These are phyloP conservation scores for Botrytis medusae DNA, from an alignment of 2,329 filamentous ascomycete species.

Conservation along the genomic window DNA sequence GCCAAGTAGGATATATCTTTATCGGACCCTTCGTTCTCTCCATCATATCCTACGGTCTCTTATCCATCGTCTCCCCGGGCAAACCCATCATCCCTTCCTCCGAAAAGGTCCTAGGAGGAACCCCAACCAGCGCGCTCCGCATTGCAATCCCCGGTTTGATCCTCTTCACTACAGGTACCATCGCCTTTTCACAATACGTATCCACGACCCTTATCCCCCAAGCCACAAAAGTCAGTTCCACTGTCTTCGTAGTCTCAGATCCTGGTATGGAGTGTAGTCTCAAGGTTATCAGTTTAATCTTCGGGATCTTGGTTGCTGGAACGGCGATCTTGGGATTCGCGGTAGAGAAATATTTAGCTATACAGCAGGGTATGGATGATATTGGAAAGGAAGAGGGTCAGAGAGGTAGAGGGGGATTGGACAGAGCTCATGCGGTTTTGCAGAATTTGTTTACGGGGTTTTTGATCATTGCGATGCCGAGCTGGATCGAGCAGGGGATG, in stretches of 20 bases:
- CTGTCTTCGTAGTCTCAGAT: neutral
- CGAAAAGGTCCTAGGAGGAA: neutral
- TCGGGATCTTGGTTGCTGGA: neutral
- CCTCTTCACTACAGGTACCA: neutral
- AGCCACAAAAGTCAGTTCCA: neutral
- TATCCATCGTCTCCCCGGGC: constrained; percentile 20
- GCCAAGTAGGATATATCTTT: constrained; percentile 46
- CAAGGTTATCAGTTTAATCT: neutral
- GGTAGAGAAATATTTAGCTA: neutral
- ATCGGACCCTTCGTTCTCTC: constrained; percentile 36
- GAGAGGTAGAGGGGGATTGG: neutral
- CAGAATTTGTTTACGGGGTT: neutral
- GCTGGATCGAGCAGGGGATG: neutral
- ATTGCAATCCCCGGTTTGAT: constrained; percentile 2
- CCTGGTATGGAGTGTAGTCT: neutral
- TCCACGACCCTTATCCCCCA: neutral
- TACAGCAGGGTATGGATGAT: neutral
- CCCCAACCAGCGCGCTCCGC: neutral
- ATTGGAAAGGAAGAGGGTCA: neutral
- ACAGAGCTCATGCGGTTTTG: neutral
- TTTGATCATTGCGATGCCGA: neutral
- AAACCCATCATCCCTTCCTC: constrained; percentile 16
- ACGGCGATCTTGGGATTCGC: neutral
- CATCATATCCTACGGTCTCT: constrained; percentile 26
- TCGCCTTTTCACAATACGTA: constrained; percentile 15